phyloP scores from a whole-genome alignment of 306 rosid species.

The Herpetospermum pedunculosum region DNA sequence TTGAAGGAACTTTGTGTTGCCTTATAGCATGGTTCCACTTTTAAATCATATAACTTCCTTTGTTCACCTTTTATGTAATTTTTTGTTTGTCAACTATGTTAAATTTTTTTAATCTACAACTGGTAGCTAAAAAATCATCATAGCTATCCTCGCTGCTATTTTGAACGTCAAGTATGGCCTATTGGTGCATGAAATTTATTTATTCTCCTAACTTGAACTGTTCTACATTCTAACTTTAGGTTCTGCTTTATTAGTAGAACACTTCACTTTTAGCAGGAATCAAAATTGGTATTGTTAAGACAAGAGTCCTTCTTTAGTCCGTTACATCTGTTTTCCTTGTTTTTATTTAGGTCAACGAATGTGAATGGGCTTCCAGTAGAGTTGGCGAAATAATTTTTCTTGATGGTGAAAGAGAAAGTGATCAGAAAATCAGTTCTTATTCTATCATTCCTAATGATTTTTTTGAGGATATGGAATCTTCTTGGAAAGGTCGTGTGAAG shows the following conservation, averaged over 20 bases:
- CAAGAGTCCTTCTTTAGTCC: not conserved
- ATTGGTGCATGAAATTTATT: not conserved
- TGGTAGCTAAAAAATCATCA: not conserved
- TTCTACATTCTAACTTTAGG: not conserved
- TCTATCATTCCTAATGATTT: constrained; percentile 57
- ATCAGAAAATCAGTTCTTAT: constrained; percentile 54
- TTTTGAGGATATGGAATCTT: constrained; percentile 88
- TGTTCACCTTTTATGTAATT: not conserved
- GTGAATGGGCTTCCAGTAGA: constrained; percentile 51
- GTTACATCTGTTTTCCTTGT: constrained; percentile 2
- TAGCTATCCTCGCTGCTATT: not conserved
- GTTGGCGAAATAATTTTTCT: constrained; percentile 59
- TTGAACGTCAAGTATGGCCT: not conserved
- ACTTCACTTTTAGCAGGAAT: not conserved
- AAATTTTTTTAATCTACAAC: not conserved
- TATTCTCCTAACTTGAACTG: not conserved
- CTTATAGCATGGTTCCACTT: not conserved
- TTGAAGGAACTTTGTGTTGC: not conserved
- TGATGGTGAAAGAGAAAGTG: constrained; percentile 58
- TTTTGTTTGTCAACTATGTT: not conserved
- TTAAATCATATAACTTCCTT: not conserved
- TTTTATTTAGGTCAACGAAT: constrained; percentile 51
- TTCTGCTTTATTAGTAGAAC: not conserved
- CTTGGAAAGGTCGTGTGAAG: constrained; percentile 85
- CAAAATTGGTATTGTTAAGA: not conserved